Base-by-base conservation (phyloP, 106 monocot genomes). In the Acorus calamus region DNA sequence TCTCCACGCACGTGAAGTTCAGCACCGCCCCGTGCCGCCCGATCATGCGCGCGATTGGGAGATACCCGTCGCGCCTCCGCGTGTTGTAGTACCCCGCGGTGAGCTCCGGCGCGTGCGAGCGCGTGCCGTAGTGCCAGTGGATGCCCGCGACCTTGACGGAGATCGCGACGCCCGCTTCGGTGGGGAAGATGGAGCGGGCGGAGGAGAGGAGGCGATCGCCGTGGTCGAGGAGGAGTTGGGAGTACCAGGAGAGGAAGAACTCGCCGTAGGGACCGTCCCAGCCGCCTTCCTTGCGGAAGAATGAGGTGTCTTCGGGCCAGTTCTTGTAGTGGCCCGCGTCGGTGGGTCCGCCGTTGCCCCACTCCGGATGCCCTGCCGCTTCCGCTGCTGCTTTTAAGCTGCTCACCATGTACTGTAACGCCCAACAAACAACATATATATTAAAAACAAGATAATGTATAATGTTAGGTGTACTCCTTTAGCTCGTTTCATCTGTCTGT, bases 21-120 rank as follows among this genome's bases (percentile, higher is more conserved):
- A 94, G 74, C 54, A 86, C 67, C 5, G 84, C 94, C n/a, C 86
- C 84, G 70, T 94, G 77, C 0, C 78, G 80, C 13, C 54, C 86
- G 11, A 94, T 60, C 80, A 82, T 81, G 13, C 75, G 71, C 3
- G 94, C 94, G 44, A 89, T 82, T 4, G 86, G 82, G 13, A 72
- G 61, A 69, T 94, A 94, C 7, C 94, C 94, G 66, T 94, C 80
- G 43, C 73, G 86, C 49, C 61, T 60, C 4, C 84, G 69, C 42
- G 93, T 89, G 83, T 89, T 94, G 75, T 94, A 89, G 78, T 86
- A 94, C 13, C 94, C 94, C 0, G 94, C 94, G 0, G 94, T 94
- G 60, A 94, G 86, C 81, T 94, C 94, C 0, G 94, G 44, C 2
- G 86, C 79, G 68, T 94, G 94, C 6, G 86, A 89, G 0, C 86